Evolutionary conservation across 257 asterid species (phyloP), one percentile per base, ranked within the genome.

Genomic region (Solanum medicagineum): DNA sequence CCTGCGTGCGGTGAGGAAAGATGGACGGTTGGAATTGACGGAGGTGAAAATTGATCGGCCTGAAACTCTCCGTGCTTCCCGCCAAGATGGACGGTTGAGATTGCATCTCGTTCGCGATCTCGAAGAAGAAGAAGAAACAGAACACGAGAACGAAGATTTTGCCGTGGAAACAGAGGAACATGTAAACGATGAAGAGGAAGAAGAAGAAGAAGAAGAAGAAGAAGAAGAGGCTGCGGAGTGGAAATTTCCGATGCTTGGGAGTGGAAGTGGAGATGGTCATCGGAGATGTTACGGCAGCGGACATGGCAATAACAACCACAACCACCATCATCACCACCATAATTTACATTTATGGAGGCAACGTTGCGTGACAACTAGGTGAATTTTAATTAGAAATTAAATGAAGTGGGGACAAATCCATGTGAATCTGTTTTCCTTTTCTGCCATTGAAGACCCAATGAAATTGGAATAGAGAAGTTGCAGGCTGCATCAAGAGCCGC

Each of bases 81-180:
- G 92, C 62, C 71, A 84, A 86, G 89, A 89, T 84, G 92, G 92
- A 65, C 80, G 92, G 86, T 51, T 89, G 26, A 89, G 88, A 82
- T 77, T 89, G 84, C 89, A 87, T 59, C 86, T 89, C 56, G 40
- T 89, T 49, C 45, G 57, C 1, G 57, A 65, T 4, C 55, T 13
- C 4, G 77, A 44, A 5, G 65, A 69, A 16, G 59, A 59, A 29
- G 54, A 42, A 12, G 73, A 70, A 70, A 74, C 24, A 17, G 86
- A 80, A 11, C 65, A 54, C 8, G 83, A 81, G 40, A 40, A 73
- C 40, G 57, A 74, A 7, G 22, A 74, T 22, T 73, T 45, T 7
- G 2, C 57, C 40, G n/a, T 6, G 40, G 68, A 73, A 49, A 69
- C 24, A 63, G 47, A 70, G 3, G 53, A 53, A 71, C 5, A 8